Percentiles rank a stretch among this genome's conserved stretches.
Conservation (phyloP, 345 rosid species). For the Populus euphratica region DNA sequence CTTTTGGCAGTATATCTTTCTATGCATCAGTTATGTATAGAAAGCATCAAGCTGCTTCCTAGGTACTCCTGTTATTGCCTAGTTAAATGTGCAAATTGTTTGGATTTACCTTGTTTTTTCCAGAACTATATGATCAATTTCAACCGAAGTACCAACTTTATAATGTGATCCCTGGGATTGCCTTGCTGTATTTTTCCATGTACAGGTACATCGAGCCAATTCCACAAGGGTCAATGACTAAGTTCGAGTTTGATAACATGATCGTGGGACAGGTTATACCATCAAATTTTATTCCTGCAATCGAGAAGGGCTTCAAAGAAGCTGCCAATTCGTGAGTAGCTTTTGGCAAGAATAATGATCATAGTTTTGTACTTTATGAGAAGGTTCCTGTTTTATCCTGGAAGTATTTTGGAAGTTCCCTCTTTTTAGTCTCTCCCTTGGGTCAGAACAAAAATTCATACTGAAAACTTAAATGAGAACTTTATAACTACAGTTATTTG, state of each 20-base stretch:
- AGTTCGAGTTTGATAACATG: constrained; percentile 93
- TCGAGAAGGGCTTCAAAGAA: constrained; percentile 97
- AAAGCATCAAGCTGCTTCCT: neutral
- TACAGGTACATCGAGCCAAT: constrained; percentile 82
- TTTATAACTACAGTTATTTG: neutral
- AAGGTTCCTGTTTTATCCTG: neutral
- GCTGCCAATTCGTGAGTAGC: constrained; percentile 91
- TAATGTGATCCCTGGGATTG: neutral
- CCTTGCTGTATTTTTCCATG: constrained; percentile 6
- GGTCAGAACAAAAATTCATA: neutral
- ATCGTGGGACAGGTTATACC: constrained; percentile 96
- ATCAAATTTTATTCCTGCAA: constrained; percentile 86
- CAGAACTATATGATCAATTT: neutral
- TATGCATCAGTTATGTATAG: neutral
- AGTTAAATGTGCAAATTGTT: neutral
- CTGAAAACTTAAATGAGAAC: neutral
- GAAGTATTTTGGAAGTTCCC: neutral
- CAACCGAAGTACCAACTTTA: neutral
- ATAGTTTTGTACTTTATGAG: neutral
- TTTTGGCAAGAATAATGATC: neutral
- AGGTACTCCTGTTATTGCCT: neutral
- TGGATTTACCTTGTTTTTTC: neutral
- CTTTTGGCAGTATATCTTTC: neutral
- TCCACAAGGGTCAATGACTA: constrained; percentile 51
- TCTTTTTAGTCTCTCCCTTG: neutral